These are phyloP conservation scores for Lodderomyces jiufengensis DNA, from an alignment of 1,139 yeast genomes.

Conservation along the genomic window DNA sequence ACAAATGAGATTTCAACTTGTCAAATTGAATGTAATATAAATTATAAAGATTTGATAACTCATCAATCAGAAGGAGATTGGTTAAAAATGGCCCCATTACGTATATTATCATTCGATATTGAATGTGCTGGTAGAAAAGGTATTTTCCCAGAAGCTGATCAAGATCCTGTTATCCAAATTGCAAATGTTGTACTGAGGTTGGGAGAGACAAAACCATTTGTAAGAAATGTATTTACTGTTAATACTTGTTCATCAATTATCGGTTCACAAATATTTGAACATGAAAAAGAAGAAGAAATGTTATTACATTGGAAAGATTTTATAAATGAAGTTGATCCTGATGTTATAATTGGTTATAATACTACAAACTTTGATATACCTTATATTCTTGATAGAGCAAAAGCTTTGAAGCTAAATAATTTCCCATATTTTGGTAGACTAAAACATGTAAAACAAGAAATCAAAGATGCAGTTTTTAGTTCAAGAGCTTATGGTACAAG, in stretches of 20 bases:
- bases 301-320: conserved; percentile 82
- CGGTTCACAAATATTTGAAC: conserved; percentile 85
- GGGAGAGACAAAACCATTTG: conserved; percentile 81
- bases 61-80: conserved; percentile 93
- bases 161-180: conserved; percentile 93
- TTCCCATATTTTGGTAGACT: conserved; percentile 91
- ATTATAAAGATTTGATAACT: conserved; percentile 65
- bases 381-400: conserved; percentile 83
- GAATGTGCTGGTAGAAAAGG: conserved; percentile 99
- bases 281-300: conserved; percentile 77
- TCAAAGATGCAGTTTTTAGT: conserved; percentile 77
- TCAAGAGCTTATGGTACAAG: conserved; percentile 97
- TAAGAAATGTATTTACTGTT: conserved; percentile 91
- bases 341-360: conserved; percentile 94
- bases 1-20: conserved; percentile 59
- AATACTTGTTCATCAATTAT: conserved; percentile 89
- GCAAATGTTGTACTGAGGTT: conserved; percentile 87
- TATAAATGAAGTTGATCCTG: conserved; percentile 82
- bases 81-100: conserved; percentile 89
- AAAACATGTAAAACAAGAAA: conserved; percentile 63
- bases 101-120: conserved; percentile 91
- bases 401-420: conserved; percentile 57
- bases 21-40: conserved; percentile 76
- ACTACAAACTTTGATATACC: conserved; percentile 95
- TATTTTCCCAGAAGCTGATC: conserved; percentile 89